These are phyloP conservation scores for Cicer bijugum DNA, from an alignment of 306 rosid species.

Conservation along the genomic window DNA sequence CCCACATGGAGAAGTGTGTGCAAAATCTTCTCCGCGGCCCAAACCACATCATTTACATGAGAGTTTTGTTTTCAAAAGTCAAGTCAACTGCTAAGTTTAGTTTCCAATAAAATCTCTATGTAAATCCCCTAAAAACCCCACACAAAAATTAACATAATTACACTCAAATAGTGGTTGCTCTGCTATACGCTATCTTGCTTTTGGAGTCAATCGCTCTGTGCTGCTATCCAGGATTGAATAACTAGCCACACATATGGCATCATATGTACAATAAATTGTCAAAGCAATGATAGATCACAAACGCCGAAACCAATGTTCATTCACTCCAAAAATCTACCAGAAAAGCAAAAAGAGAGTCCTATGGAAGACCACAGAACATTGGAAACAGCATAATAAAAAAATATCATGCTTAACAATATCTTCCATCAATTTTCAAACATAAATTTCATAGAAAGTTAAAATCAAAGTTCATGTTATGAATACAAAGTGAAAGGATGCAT, in stretches of 20 bases:
- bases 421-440: conserved; percentile 11
- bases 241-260: conserved; percentile 4
- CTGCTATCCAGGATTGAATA: too few relatives aligned
- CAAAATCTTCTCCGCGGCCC: too few relatives aligned
- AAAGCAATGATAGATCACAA: conserved; percentile 34
- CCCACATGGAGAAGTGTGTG: background rate
- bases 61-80: conserved; percentile 19
- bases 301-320: background rate
- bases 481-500: conserved; percentile 12
- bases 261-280: conserved; percentile 12
- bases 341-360: background rate
- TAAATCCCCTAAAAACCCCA: conserved; percentile 1
- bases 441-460: conserved; percentile 8
- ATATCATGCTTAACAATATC: conserved; percentile 32
- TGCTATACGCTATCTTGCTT: too few relatives aligned
- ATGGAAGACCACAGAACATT: conserved; percentile 16
- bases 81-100: conserved; percentile 7
- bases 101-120: background rate
- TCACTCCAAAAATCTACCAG: conserved; percentile 20
- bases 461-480: conserved; percentile 9
- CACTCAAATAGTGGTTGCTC: background rate
- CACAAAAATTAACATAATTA: background rate
- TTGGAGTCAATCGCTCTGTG: too few relatives aligned
- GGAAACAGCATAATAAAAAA: conserved; percentile 40
- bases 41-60: too few relatives aligned